Conservation (phyloP, 306 rosid genomes). For the Datisca glomerata region DNA sequence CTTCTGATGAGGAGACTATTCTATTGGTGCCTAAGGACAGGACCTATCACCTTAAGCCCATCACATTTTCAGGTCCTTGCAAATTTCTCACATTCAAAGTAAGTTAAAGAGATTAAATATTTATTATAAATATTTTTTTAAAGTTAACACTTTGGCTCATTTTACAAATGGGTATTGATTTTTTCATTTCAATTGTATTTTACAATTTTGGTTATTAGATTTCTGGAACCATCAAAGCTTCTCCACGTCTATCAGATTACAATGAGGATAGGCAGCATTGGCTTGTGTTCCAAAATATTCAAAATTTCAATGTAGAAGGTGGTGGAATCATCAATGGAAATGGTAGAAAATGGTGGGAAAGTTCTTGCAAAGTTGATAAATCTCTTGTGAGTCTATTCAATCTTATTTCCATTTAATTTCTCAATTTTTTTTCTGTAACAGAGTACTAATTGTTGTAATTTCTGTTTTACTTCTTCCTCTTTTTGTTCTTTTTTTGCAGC, state of each 20-base stretch:
- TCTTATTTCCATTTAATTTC: background rate
- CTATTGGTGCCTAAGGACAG: slow-evolving; percentile 37
- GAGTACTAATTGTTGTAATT: background rate
- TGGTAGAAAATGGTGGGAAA: slow-evolving; percentile 75
- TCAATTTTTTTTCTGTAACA: background rate
- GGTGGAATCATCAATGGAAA: slow-evolving; percentile 66
- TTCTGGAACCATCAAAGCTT: slow-evolving; percentile 59
- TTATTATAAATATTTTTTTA: background rate
- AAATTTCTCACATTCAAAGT: slow-evolving; percentile 38
- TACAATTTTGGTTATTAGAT: slow-evolving; percentile 27
- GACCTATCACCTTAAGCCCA: slow-evolving; percentile 45
- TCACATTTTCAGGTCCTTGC: slow-evolving; percentile 70
- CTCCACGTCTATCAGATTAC: slow-evolving; percentile 36
- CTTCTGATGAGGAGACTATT: slow-evolving; percentile 20
- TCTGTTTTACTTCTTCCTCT: background rate
- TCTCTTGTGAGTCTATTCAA: slow-evolving; percentile 27
- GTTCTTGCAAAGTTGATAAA: slow-evolving; percentile 62
- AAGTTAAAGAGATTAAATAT: background rate
- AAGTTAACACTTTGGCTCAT: background rate
- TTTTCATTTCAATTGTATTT: background rate
- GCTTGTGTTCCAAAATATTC: slow-evolving; percentile 35
- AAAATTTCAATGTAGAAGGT: slow-evolving; percentile 41
- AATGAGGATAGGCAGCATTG: slow-evolving; percentile 24
- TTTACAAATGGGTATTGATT: background rate
- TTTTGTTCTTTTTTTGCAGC: slow-evolving; percentile 26